Base-by-base conservation (phyloP, 2,329 filamentous ascomycete genomes). In the Raffaelea arxii region DNA sequence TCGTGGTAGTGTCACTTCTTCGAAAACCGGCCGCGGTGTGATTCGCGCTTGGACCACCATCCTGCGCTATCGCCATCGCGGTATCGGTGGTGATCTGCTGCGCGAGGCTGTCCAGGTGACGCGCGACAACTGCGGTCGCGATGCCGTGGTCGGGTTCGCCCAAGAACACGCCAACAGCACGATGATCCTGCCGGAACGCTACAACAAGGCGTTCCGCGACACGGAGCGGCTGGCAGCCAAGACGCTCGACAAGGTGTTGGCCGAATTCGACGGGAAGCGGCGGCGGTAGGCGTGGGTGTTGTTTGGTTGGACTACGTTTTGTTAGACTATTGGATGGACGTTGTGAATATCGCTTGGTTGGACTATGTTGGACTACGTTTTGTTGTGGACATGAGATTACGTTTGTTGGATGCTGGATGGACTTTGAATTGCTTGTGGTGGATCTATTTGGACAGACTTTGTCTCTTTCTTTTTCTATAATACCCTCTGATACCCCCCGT, bases 11-110 rank as follows among this genome's bases (percentile, higher is more conserved):
- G 61, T 62, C 46, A 62, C 67, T 62, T 57, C 62, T 59, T 58
- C 59, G 54, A 68, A 68, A 53, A 78, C 80, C 30, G 83, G 82
- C 44, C 76, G 75, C 51, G 85, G 82, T 9, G 69, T 88, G 41
- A 82, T 95, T 48, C 77, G 85, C 24, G 88, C 85, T 2, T 95
- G 89, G 88, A 91, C 87, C 2, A 86, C 88, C 2, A 73, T 74
- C 58, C 65, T 80, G 43, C 71, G 72, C 54, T 88, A 87, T 61
- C 75, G 89, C 23, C 71, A 77, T 25, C 77, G 78, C 51, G 87
- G 88, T 0, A 70, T 94, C 22, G 89, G 88, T 3, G 72, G 69
- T 36, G 82, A 80, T 25, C 65, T 95, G 56, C 69, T 95, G 41
- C 76, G 83, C 54, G 83, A 86, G 55, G 86, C 84, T 2, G 80